Evolutionary conservation across 345 rosid genomes (phyloP).

Genomic region (Camelina hispida): DNA sequence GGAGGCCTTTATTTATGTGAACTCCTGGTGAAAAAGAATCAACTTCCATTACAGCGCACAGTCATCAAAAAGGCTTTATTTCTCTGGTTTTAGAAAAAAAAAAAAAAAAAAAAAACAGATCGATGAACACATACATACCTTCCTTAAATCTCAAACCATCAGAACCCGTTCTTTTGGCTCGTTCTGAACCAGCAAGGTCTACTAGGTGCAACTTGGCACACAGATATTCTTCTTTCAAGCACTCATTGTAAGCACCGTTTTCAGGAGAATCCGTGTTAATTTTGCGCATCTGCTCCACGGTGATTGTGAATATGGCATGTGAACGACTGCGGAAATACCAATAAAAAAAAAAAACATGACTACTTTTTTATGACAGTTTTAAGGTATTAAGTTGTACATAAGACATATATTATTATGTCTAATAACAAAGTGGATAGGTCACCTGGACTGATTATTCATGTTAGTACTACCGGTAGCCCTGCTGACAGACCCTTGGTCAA

Average conservation of each 20-base stretch:
- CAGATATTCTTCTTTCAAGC: conserved; percentile 85
- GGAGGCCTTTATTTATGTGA: conserved; percentile 97
- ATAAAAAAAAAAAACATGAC: conserved; percentile 40
- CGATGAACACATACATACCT: conserved; percentile 54
- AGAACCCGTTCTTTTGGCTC: conserved; percentile 98
- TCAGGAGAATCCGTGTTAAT: conserved; percentile 62
- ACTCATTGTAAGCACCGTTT: conserved; percentile 57
- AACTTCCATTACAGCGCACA: conserved; percentile 28
- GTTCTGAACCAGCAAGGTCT: conserved; percentile 98
- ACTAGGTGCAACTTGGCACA: conserved; percentile 98
- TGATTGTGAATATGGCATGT: conserved; percentile 98
- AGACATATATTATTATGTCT: not conserved
- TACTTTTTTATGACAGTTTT: not conserved
- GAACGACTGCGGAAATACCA: conserved; percentile 69
- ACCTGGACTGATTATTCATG: conserved; percentile 99
- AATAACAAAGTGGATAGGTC: conserved; percentile 26
- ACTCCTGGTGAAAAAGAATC: conserved; percentile 63
- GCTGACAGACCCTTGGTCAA: conserved; percentile 92
- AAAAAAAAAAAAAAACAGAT: not conserved
- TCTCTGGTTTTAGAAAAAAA: conserved; percentile 3
- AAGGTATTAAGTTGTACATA: not conserved
- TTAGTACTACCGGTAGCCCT: conserved; percentile 99
- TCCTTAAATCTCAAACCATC: conserved; percentile 97
- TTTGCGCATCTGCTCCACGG: conserved; percentile 93
- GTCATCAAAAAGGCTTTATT: conserved; percentile 22